These are phyloP conservation scores for Cenchrus purpureus DNA, from an alignment of 176 grass and related monocot species.

Conservation along the genomic window DNA sequence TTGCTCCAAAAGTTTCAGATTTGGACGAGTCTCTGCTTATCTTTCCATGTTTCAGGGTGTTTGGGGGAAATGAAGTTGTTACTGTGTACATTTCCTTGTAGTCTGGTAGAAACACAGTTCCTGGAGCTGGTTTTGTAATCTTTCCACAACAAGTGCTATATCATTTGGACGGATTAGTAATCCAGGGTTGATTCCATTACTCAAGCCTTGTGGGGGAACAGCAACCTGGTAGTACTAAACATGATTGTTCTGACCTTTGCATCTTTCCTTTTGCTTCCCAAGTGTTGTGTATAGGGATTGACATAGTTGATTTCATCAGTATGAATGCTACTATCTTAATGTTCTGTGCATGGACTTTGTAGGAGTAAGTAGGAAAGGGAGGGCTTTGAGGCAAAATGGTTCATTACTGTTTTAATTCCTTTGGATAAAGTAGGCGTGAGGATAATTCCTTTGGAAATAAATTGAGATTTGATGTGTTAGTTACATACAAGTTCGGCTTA, in stretches of 20 bases:
- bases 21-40: neutral
- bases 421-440: too few species aligned
- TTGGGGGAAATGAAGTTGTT: neutral
- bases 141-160: neutral
- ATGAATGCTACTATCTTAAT: constrained; percentile 9
- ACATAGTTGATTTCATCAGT: neutral
- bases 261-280: neutral
- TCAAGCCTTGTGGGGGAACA: neutral
- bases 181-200: neutral
- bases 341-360: neutral
- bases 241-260: neutral
- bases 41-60: neutral
- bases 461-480: neutral
- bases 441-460: neutral
- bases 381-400: neutral
- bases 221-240: neutral
- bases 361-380: neutral
- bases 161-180: neutral
- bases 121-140: neutral
- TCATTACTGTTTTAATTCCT: neutral
- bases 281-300: neutral
- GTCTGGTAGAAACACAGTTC: neutral
- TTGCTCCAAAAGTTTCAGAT: neutral
- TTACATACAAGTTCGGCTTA: neutral
- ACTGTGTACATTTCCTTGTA: neutral